Base-by-base conservation (phyloP, 306 rosid species). In the Casuarina equisetifolia region DNA sequence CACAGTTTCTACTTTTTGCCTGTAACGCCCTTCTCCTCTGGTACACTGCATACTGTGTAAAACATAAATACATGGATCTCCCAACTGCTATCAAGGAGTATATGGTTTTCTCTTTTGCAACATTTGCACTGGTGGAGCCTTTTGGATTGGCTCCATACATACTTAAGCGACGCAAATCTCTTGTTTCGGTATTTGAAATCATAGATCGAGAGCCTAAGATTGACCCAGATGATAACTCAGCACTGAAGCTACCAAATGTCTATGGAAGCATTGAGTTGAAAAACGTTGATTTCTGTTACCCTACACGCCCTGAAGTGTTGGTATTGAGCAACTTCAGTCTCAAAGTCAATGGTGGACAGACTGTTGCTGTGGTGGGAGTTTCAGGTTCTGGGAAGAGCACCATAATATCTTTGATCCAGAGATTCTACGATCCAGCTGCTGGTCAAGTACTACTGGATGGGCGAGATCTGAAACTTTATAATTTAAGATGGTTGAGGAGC, bases 131-230 rank as follows among this genome's bases (percentile, higher is more conserved):
- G 69, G 99, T 96, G 84, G 99, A 96, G 86, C 99, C 99, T 70
- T 96, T 96, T 79, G 99, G 99, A n/a, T 79, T 96, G 90, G 99
- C 99, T 85, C 99, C 99, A 10, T 96, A 96, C 88, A 96, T 96
- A 73, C 96, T 96, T 54, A 96, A 96, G 83, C 90, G 99, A n/a
- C 96, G 99, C n/a, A 92, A 96, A 73, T 96, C 99, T 72, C 97
- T 96, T 80, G 80, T 90, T 74, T 96, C 99, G 36, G 99, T 96
- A 71, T 96, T 96, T 85, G 99, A 96, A 85, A 96, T 96, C 84
- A 92, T 96, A 66, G 99, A 96, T 25, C 92, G 99, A 1, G 87
- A 88, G 79, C 99, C 99, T 32, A 92, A 92, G 85, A 96, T 96
- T 75, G 99, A 96, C 45, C 98, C 99, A 67, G 99, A 96, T 72